Evolutionary conservation across 768 basidiomycete species (phyloP).

Genomic region (Agrocybe praecox): DNA sequence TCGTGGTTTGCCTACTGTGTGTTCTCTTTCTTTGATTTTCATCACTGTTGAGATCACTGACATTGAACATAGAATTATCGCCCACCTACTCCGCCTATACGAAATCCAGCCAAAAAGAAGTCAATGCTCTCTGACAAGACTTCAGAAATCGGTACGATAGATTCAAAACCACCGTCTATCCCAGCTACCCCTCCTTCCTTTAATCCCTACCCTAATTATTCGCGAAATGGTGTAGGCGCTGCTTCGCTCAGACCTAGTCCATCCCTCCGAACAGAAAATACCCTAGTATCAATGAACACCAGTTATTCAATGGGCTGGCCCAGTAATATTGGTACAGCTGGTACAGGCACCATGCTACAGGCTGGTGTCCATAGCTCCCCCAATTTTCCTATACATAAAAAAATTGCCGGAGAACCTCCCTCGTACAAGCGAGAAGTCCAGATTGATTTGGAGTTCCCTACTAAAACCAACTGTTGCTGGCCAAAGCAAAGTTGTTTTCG

Average conservation of each 20-base stretch:
- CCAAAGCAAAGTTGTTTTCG: neutral
- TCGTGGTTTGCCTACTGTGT: conserved; percentile 18
- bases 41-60: neutral
- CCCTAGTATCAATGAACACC: conserved; percentile 32
- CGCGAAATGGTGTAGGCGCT: conserved; percentile 1
- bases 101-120: conserved; percentile 32
- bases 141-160: neutral
- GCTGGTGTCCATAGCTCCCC: conserved; percentile 15
- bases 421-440: neutral
- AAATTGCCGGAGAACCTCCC: neutral
- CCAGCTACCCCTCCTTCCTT: neutral
- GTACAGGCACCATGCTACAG: conserved; percentile 19
- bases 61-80: conserved; percentile 44
- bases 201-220: conserved; percentile 1
- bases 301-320: conserved; percentile 32
- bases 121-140: neutral
- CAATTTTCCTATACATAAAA: conserved; percentile 8
- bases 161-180: neutral
- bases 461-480: neutral
- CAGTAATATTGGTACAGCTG: conserved; percentile 17
- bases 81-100: conserved; percentile 61
- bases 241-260: conserved; percentile 27
- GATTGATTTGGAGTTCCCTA: neutral
- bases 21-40: neutral
- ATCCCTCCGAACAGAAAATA: conserved; percentile 39